phyloP scores from a whole-genome alignment of 371 early-diverging fungal species.

The Haplosporangium sp. region DNA sequence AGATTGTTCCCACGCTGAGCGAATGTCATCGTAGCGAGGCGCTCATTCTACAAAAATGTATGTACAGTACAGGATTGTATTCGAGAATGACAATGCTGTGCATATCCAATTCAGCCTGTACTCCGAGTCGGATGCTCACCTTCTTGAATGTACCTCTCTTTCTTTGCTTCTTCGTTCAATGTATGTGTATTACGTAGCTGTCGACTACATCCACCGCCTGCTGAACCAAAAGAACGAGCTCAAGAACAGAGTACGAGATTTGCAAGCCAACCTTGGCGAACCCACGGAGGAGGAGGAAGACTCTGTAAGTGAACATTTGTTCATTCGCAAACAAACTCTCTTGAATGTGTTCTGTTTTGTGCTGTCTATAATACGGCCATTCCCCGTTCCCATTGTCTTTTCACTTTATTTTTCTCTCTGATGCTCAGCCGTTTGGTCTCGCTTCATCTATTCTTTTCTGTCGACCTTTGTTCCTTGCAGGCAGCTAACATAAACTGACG shows the following conservation, averaged over 20 bases:
- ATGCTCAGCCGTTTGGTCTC: not conserved
- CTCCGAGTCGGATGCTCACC: not conserved
- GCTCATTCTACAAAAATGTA: constrained; percentile 70
- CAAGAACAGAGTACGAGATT: constrained; percentile 40
- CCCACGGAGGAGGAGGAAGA: constrained; percentile 42
- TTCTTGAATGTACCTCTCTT: not conserved
- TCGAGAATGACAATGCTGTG: not conserved
- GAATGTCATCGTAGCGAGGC: constrained; percentile 72
- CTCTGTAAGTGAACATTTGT: constrained; percentile 22
- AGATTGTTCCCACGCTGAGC: constrained; percentile 80
- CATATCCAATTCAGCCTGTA: constrained; percentile 1
- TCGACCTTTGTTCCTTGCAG: not conserved
- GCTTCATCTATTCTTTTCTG: not conserved
- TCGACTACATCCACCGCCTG: constrained; percentile 52
- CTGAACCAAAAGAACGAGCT: constrained; percentile 43
- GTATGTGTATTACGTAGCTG: constrained; percentile 15
- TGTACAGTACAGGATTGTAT: constrained; percentile 13
- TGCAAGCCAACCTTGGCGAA: constrained; percentile 47
- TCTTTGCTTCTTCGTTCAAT: not conserved
- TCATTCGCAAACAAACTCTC: not conserved
- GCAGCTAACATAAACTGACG: not conserved
- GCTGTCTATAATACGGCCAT: not conserved
- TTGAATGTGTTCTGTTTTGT: not conserved
- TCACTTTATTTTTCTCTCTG: not conserved
- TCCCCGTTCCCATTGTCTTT: not conserved